Conservation (phyloP, 768 basidiomycete genomes). For the Trametes coccinea region DNA sequence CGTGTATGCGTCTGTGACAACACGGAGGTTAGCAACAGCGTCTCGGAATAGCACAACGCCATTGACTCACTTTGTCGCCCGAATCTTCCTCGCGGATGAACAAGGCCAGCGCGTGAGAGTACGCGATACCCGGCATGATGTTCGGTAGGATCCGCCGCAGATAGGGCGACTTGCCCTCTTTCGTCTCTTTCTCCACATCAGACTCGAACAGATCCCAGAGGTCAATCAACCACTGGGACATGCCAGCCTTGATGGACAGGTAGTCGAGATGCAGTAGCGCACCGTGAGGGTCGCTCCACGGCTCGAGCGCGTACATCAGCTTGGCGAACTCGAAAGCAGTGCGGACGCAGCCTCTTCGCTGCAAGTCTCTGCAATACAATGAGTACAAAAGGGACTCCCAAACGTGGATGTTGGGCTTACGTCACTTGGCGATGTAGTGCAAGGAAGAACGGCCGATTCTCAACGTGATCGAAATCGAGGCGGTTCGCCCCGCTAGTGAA, state of each 20-base stretch:
- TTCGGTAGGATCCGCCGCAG: slow-evolving; percentile 28
- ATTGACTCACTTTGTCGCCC: slow-evolving; percentile 30
- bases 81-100: slow-evolving; percentile 45
- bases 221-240: slow-evolving; percentile 79
- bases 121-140: slow-evolving; percentile 77
- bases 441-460: slow-evolving; percentile 91
- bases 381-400: not conserved
- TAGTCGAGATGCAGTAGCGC: slow-evolving; percentile 81
- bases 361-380: slow-evolving; percentile 59
- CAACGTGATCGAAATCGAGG: slow-evolving; percentile 86
- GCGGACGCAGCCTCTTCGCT: slow-evolving; percentile 84
- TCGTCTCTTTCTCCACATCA: slow-evolving; percentile 14
- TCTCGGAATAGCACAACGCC: not conserved
- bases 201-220: slow-evolving; percentile 51
- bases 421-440: slow-evolving; percentile 82
- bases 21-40: not conserved
- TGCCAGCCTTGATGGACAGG: slow-evolving; percentile 77
- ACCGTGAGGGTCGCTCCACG: slow-evolving; percentile 88
- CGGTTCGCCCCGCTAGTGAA: slow-evolving; percentile 80
- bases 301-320: slow-evolving; percentile 83
- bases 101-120: slow-evolving; percentile 68
- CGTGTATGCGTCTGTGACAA: slow-evolving; percentile 37
- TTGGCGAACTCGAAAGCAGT: slow-evolving; percentile 91
- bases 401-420: slow-evolving; percentile 41
- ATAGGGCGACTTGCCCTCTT: slow-evolving; percentile 40